Conservation (phyloP, 345 rosid genomes). For the Salix brachista region DNA sequence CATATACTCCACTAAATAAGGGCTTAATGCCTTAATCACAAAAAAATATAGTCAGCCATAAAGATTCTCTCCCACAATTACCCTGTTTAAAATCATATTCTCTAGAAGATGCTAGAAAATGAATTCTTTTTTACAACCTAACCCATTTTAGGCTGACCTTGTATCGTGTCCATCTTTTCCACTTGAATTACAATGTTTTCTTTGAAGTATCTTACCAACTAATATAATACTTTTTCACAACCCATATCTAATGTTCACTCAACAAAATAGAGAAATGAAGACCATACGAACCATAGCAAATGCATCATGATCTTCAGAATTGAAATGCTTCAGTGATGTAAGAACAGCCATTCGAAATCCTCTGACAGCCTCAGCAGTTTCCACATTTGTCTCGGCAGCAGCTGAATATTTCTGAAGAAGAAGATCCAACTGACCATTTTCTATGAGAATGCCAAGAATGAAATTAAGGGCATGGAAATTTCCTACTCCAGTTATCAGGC, state of each 20-base stretch:
- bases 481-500: constrained; percentile 90
- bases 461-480: constrained; percentile 94
- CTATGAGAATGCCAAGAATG: constrained; percentile 90
- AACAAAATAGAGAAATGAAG: constrained; percentile 1
- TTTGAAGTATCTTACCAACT: background rate
- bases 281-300: constrained; percentile 69
- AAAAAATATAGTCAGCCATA: background rate
- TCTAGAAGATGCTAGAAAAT: background rate
- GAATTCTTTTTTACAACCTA: background rate
- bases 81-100: background rate
- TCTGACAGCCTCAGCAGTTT: constrained; percentile 83
- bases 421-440: constrained; percentile 90
- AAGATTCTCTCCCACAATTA: background rate
- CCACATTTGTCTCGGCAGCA: constrained; percentile 75
- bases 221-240: background rate
- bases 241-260: background rate
- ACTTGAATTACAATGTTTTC: background rate
- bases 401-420: constrained; percentile 90
- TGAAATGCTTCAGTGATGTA: constrained; percentile 88
- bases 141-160: background rate
- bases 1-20: background rate
- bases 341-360: constrained; percentile 97
- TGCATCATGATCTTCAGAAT: constrained; percentile 82
- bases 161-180: background rate
- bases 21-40: background rate